Base-by-base conservation (phyloP, 2,329 filamentous ascomycete species). In the Trichoderma oligosporum region DNA sequence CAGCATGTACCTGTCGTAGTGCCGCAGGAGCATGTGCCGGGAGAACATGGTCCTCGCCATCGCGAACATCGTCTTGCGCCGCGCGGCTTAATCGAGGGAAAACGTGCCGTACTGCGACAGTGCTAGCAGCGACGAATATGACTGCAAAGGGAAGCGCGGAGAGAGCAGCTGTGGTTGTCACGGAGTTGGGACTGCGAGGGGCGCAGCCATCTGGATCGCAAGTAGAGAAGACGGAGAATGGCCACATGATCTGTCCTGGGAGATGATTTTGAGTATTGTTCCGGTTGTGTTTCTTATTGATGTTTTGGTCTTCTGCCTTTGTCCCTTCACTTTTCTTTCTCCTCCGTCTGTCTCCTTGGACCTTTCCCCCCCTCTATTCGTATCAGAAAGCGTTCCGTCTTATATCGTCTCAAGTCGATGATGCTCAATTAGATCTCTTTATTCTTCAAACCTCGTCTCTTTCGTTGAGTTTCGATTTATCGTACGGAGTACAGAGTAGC, bases 71-170 rank as follows among this genome's bases (percentile, higher is more conserved):
- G 41, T 77, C 70, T 60, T 80, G 74, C 11, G 79, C 66, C 9
- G 79, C 66, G 59, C 79, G 78, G 38, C 87, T 84, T 7, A 95
- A 80, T n/a, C 83, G 74, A 3, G 90, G 89, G 65, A 89, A 91
- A 16, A 95, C 73, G 65, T 83, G 86, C 33, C 83, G 81, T 49
- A 84, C 79, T 48, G 88, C 86, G 54, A 88, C 72, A 33, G 82
- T 65, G 48, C 81, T 82, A 62, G 88, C 82, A 49, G 81, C 66
- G 61, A 82, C 62, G 71, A 93, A 93, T 35, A 89, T 88, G 58
- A 84, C 70, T 58, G 89, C 69, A 70, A 94, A 90, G 0, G 89
- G 89, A 3, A 82, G 78, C 22, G 89, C 82, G 58, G 89, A 79
- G 48, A 85, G 63, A 35, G 84, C 69, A 29, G 78, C 74, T 42